Percentiles rank a stretch among this genome's conserved stretches.
phyloP scores from a whole-genome alignment of 164 flowering plant genomes.

The Vitis amurensis region DNA sequence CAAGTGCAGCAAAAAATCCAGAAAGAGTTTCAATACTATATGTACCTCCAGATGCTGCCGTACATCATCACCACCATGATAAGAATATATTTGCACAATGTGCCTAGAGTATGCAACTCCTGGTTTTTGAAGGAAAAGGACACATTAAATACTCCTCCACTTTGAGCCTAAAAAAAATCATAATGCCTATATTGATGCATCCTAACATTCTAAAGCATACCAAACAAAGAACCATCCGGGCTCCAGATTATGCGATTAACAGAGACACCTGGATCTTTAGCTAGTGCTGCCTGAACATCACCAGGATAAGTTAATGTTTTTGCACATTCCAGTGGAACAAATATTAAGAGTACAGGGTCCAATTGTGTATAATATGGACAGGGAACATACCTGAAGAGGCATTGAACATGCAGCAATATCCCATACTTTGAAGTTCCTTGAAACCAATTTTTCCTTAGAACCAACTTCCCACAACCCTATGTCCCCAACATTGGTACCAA shows the following conservation, averaged over 20 bases:
- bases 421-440: slow-evolving; percentile 80
- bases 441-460: slow-evolving; percentile 52
- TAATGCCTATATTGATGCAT: background rate
- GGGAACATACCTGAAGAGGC: slow-evolving; percentile 56
- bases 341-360: background rate
- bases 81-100: slow-evolving; percentile 79
- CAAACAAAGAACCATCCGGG: slow-evolving; percentile 84
- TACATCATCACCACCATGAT: slow-evolving; percentile 62
- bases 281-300: slow-evolving; percentile 50
- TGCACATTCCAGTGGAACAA: background rate
- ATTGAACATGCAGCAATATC: slow-evolving; percentile 59
- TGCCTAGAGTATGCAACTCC: slow-evolving; percentile 91
- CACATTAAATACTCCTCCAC: background rate
- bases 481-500: slow-evolving; percentile 85
- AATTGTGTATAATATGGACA: background rate
- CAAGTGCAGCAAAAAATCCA: background rate
- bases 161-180: background rate
- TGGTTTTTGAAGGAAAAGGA: slow-evolving; percentile 18
- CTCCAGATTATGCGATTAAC: slow-evolving; percentile 86
- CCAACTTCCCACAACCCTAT: slow-evolving; percentile 82
- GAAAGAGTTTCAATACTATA: background rate
- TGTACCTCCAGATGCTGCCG: slow-evolving; percentile 75
- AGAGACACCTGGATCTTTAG: slow-evolving; percentile 62
- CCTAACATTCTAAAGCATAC: slow-evolving; percentile 34
- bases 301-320: background rate